A percentile compares a stretch with the other conserved stretches of the same genome.
Conservation (phyloP, 129 eudicot genomes). For the Flaveria sonorensis region DNA sequence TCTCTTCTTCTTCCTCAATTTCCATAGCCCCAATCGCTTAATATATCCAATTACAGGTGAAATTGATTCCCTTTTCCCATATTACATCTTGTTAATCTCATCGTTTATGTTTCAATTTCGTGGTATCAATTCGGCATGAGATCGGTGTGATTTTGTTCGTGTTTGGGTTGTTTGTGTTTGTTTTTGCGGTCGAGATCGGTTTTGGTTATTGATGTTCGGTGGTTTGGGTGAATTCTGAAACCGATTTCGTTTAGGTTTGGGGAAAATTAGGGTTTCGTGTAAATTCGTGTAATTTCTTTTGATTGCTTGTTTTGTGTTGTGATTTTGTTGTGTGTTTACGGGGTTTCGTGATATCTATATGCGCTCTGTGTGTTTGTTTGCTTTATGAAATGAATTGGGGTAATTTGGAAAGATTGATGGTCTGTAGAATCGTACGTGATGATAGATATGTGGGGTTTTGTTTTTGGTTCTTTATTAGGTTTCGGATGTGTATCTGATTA, state of each 20-base stretch:
- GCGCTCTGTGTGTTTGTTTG: slow-evolving; percentile 14
- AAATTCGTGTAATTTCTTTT: slow-evolving; percentile 6
- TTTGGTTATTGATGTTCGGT: background rate
- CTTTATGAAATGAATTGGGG: background rate
- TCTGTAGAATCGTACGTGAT: slow-evolving; percentile 22
- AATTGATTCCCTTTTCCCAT: background rate
- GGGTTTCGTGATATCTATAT: background rate
- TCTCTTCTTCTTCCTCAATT: slow-evolving; percentile 8
- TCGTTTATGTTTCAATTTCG: slow-evolving; percentile 11
- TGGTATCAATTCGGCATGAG: background rate
- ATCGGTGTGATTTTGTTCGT: slow-evolving; percentile 13
- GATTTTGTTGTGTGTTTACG: background rate
- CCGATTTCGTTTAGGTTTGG: slow-evolving; percentile 21
- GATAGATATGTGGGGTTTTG: slow-evolving; percentile 24
- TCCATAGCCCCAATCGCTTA: slow-evolving; percentile 12
- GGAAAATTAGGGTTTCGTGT: slow-evolving; percentile 28
- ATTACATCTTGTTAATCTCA: background rate
- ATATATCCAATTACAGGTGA: slow-evolving; percentile 38
- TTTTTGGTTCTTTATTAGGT: slow-evolving; percentile 7
- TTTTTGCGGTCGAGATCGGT: slow-evolving; percentile 14
- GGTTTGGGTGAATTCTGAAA: slow-evolving; percentile 15
- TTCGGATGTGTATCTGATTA: slow-evolving; percentile 11
- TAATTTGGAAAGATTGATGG: background rate
- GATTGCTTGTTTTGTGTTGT: background rate
- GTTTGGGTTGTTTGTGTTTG: background rate